These are phyloP conservation scores for Canavalia gladiata DNA, from an alignment of 306 rosid genomes.

Conservation along the genomic window DNA sequence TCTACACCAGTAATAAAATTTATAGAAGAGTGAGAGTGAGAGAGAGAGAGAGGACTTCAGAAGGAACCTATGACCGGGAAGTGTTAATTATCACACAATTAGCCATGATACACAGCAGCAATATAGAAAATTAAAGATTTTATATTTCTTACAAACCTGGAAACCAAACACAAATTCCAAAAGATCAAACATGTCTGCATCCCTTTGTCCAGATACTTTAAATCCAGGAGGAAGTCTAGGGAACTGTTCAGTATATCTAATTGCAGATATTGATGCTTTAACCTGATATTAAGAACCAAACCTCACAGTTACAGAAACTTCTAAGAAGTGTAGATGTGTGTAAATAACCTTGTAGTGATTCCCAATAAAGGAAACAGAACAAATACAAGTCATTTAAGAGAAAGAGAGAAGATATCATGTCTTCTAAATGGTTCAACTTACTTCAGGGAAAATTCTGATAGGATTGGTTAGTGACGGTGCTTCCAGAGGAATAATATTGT, in stretches of 20 bases:
- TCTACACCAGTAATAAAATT: conserved; percentile 1
- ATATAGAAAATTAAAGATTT: conserved; percentile 7
- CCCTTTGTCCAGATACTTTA: conserved; percentile 75
- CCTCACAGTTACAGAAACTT: conserved; percentile 40
- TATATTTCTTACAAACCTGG: conserved; percentile 70
- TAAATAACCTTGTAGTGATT: conserved; percentile 16
- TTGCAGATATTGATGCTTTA: conserved; percentile 83
- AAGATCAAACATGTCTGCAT: conserved; percentile 92
- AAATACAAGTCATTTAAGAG: conserved; percentile 14
- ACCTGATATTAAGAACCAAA: conserved; percentile 68
- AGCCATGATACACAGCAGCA: conserved; percentile 40
- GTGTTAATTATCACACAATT: conserved; percentile 12
- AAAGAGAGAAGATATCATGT: conserved; percentile 3
- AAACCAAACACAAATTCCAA: conserved; percentile 90
- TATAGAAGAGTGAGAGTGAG: no score
- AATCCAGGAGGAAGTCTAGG: conserved; percentile 83
- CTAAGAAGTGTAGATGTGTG: not conserved
- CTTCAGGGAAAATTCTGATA: conserved; percentile 93
- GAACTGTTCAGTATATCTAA: conserved; percentile 79
- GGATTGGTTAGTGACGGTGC: conserved; percentile 83
- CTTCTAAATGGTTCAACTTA: conserved; percentile 59
- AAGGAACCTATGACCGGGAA: conserved; percentile 12
- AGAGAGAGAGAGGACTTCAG: not conserved
- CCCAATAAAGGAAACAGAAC: conserved; percentile 17
- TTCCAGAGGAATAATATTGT: conserved; percentile 91